A percentile compares a stretch with the other conserved stretches of the same genome.
Conservation (phyloP, 176 grass and related monocot genomes). For the Juncus inflexus region DNA sequence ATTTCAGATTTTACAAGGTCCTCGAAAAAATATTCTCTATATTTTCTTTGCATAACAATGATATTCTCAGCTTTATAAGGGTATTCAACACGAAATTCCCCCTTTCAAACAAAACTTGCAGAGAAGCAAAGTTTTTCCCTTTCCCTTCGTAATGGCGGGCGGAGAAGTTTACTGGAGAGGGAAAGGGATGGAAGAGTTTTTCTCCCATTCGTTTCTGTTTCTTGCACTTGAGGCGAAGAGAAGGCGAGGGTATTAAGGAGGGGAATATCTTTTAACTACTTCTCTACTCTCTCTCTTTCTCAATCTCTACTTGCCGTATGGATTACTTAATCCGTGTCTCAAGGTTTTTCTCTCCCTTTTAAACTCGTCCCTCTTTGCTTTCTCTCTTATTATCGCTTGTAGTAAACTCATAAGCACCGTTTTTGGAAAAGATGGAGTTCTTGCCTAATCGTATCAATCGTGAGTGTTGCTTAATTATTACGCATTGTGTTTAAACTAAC, state of each 20-base stretch:
- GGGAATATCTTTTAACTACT: slow-evolving; percentile 21
- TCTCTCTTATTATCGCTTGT: background rate
- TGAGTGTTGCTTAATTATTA: background rate
- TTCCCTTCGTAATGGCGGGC: no score
- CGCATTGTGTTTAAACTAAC: background rate
- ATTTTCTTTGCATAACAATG: no score
- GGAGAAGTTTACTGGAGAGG: no score
- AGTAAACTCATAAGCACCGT: background rate
- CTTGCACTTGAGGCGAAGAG: slow-evolving; percentile 27
- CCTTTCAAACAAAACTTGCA: no score
- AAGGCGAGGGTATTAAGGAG: slow-evolving; percentile 1
- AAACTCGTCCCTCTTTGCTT: background rate
- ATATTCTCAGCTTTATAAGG: no score
- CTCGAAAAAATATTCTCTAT: no score
- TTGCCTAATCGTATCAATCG: slow-evolving; percentile 3
- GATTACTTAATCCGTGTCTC: slow-evolving; percentile 28
- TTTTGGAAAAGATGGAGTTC: background rate
- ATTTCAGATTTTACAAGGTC: no score
- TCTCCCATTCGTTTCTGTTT: background rate
- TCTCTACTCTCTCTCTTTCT: slow-evolving; percentile 6
- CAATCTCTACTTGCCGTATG: slow-evolving; percentile 21
- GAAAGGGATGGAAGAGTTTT: no score
- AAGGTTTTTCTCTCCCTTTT: slow-evolving; percentile 12
- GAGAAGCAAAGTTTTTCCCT: no score
- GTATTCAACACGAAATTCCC: no score